These are phyloP conservation scores for Geranium rotundifolium DNA, from an alignment of 345 rosid species.

Conservation along the genomic window DNA sequence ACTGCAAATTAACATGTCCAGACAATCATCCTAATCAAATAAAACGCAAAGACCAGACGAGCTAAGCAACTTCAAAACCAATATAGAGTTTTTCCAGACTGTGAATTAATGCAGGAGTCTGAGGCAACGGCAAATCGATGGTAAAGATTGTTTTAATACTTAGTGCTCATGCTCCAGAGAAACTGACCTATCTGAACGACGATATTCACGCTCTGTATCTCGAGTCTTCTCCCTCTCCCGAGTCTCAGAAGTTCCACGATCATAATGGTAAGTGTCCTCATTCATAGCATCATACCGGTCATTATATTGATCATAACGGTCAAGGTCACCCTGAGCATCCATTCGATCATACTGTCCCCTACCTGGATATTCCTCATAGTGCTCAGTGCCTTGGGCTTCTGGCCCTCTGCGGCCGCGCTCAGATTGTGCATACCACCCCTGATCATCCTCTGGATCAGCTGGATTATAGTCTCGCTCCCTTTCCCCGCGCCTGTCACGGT, in stretches of 20 bases:
- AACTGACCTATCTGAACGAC: slow-evolving; percentile 17
- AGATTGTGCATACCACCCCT: slow-evolving; percentile 23
- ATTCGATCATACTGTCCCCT: slow-evolving; percentile 45
- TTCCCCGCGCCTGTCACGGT: slow-evolving; percentile 40
- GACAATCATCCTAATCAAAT: too few relatives aligned
- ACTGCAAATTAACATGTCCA: too few relatives aligned
- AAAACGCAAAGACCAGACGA: too few relatives aligned
- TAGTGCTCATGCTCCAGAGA: slow-evolving; percentile 2
- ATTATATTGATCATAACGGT: slow-evolving; percentile 55
- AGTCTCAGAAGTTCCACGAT: slow-evolving; percentile 23
- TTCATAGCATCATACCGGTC: slow-evolving; percentile 45
- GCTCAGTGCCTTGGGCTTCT: slow-evolving; percentile 44
- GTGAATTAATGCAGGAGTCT: too few relatives aligned
- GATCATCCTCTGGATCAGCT: slow-evolving; percentile 47
- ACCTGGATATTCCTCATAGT: slow-evolving; percentile 33
- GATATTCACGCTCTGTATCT: slow-evolving; percentile 20
- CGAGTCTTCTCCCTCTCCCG: neutral
- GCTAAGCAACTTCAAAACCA: too few relatives aligned
- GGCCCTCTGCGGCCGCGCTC: neutral
- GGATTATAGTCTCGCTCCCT: slow-evolving; percentile 38
- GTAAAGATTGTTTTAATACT: too few relatives aligned
- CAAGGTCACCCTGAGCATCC: slow-evolving; percentile 38
- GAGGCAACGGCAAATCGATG: too few relatives aligned
- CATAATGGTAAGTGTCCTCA: slow-evolving; percentile 57
- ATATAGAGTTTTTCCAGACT: too few relatives aligned